Evolutionary conservation across 2,329 filamentous ascomycete genomes (phyloP).

Genomic region (Pseudocercospora ulei): DNA sequence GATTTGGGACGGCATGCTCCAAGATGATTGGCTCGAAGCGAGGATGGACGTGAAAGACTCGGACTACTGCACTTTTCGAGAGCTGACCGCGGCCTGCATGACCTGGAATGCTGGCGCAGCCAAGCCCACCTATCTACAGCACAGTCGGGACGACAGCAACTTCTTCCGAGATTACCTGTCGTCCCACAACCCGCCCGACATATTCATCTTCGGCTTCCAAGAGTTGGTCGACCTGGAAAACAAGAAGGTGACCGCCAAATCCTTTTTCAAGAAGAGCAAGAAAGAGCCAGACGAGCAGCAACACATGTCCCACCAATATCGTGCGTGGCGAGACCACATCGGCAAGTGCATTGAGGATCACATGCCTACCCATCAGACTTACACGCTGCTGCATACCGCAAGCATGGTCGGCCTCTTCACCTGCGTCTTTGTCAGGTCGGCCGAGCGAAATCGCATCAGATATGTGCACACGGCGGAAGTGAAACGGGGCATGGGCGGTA

Average conservation of each 20-base stretch:
- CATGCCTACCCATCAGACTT: constrained; percentile 65
- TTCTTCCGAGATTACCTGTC: constrained; percentile 76
- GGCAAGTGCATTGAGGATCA: constrained; percentile 72
- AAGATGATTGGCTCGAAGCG: constrained; percentile 87
- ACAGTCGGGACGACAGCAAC: constrained; percentile 57
- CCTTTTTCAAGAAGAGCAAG: constrained; percentile 70
- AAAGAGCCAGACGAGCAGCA: constrained; percentile 79
- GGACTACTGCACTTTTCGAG: constrained; percentile 75
- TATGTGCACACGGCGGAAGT: constrained; percentile 73
- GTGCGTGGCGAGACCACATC: constrained; percentile 89
- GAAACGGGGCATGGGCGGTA: constrained; percentile 89
- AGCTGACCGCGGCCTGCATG: constrained; percentile 68
- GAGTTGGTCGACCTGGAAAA: constrained; percentile 97
- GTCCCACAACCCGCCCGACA: constrained; percentile 69
- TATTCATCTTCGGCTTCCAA: constrained; percentile 92
- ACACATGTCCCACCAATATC: constrained; percentile 92
- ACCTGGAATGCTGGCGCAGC: constrained; percentile 98
- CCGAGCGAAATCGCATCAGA: constrained; percentile 63
- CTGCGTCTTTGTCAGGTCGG: constrained; percentile 83
- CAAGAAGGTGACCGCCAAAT: constrained; percentile 92
- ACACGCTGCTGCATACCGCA: constrained; percentile 77
- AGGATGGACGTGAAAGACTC: constrained; percentile 77
- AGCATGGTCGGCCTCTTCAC: constrained; percentile 91
- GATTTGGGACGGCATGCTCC: constrained; percentile 83
- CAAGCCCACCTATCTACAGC: constrained; percentile 71